Base-by-base conservation (phyloP, 169 alveolate genomes). In the Hepatocystis sp. region DNA sequence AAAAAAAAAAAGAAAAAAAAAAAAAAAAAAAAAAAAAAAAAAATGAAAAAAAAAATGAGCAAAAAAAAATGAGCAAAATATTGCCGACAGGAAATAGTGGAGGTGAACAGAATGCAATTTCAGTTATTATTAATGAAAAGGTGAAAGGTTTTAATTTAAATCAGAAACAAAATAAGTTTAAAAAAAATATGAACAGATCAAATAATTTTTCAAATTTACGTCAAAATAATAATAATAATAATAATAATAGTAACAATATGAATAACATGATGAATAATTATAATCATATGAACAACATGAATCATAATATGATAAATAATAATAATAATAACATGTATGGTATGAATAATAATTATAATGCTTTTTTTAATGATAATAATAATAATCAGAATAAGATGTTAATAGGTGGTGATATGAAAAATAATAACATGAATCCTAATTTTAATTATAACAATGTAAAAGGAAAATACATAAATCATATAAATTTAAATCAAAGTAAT, bases 41-140 rank as follows among this genome's bases (percentile, higher is more conserved):
- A n/a, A n/a, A n/a, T n/a, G n/a, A n/a, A n/a, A n/a, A n/a, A n/a
- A n/a, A n/a, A n/a, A n/a, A n/a, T n/a, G n/a, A n/a, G n/a, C n/a
- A n/a, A n/a, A n/a, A n/a, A n/a, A n/a, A n/a, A n/a, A n/a, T n/a
- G n/a, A n/a, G n/a, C n/a, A n/a, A n/a, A n/a, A n/a, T n/a, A n/a
- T n/a, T n/a, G n/a, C n/a, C n/a, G n/a, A n/a, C 86, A 17, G 86
- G 86, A 55, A 71, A 71, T 56, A 71, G 56, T 47, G 32, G 76
- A 27, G 39, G 17, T 61, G 86, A 71, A 34, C 86, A 71, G 1
- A 71, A 71, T 55, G 23, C 86, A 10, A 71, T 71, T 28, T 71
- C 86, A 30, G 86, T 71, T 19, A 71, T 71, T 42, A 71, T 71
- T 25, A 71, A 71, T 40, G 86, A 71, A 21, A 71, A 71, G 28